phyloP scores from a whole-genome alignment of 768 basidiomycete species.

The Tylopilus subfusipes region DNA sequence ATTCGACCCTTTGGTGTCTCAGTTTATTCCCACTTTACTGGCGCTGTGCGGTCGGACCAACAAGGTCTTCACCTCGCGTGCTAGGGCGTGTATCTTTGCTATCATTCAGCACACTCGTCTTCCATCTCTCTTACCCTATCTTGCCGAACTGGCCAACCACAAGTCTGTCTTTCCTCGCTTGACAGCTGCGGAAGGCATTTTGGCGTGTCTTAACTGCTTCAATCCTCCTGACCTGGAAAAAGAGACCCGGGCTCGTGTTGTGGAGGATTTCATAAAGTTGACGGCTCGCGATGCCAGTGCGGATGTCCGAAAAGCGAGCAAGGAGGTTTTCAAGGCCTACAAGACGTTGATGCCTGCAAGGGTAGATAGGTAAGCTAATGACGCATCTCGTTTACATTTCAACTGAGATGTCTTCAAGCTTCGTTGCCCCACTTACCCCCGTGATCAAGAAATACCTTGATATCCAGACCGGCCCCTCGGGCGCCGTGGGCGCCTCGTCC shows the following conservation, averaged over 20 bases:
- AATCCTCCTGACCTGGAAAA: slow-evolving; percentile 79
- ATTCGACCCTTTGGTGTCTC: slow-evolving; percentile 65
- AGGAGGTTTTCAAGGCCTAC: slow-evolving; percentile 75
- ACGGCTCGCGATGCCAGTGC: slow-evolving; percentile 72
- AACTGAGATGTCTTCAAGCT: slow-evolving; percentile 42
- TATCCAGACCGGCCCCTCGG: slow-evolving; percentile 28
- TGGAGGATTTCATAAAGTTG: slow-evolving; percentile 66
- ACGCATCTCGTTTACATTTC: background rate
- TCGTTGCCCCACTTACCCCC: slow-evolving; percentile 69
- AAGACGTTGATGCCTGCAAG: slow-evolving; percentile 64
- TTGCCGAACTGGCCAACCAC: slow-evolving; percentile 56
- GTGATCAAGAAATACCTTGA: slow-evolving; percentile 75
- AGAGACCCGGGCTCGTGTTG: slow-evolving; percentile 56
- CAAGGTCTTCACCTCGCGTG: slow-evolving; percentile 72
- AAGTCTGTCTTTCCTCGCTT: slow-evolving; percentile 65
- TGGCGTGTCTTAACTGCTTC: slow-evolving; percentile 67
- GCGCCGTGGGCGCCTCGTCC: slow-evolving; percentile 1
- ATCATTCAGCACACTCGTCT: slow-evolving; percentile 69
- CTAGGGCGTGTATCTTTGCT: slow-evolving; percentile 52
- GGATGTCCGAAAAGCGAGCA: slow-evolving; percentile 67
- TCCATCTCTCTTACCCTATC: slow-evolving; percentile 57
- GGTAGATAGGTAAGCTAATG: slow-evolving; percentile 54
- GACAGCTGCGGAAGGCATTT: slow-evolving; percentile 59
- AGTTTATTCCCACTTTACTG: slow-evolving; percentile 67
- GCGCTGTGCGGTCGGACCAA: slow-evolving; percentile 68